Conservation (phyloP, 2,329 filamentous ascomycete species). For the Monosporascus sp. region DNA sequence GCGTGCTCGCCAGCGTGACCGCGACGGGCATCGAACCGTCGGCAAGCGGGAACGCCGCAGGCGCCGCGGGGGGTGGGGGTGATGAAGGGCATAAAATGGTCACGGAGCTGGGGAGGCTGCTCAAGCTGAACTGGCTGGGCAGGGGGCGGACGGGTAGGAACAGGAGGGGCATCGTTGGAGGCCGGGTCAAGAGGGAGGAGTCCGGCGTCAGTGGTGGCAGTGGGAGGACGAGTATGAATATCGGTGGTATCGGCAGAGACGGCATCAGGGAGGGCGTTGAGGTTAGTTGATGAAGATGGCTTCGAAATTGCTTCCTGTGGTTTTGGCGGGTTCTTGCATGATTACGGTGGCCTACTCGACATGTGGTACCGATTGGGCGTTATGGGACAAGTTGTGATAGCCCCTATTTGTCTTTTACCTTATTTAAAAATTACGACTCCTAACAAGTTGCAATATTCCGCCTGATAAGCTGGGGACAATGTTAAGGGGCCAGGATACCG, state of each 20-base stretch:
- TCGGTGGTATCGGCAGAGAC: constrained; percentile 9
- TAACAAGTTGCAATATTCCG: too few relatives aligned
- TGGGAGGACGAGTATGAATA: neutral
- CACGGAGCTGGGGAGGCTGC: constrained; percentile 73
- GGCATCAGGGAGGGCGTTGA: constrained; percentile 21
- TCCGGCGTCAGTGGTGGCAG: neutral
- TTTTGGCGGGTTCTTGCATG: too few relatives aligned
- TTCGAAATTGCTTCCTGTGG: too few relatives aligned
- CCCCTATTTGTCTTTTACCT: too few relatives aligned
- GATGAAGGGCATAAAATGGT: constrained; percentile 75
- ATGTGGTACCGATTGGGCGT: neutral
- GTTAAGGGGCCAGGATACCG: too few relatives aligned
- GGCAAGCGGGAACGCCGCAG: constrained; percentile 19
- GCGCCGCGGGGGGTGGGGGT: constrained; percentile 34
- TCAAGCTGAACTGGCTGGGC: constrained; percentile 97
- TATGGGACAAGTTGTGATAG: neutral
- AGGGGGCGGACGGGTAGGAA: constrained; percentile 85
- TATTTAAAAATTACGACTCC: too few relatives aligned
- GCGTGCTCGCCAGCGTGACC: constrained; percentile 70
- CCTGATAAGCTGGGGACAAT: too few relatives aligned
- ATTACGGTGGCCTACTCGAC: too few relatives aligned
- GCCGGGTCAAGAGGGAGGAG: constrained; percentile 45
- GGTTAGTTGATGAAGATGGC: constrained; percentile 12
- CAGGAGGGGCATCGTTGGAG: constrained; percentile 81
- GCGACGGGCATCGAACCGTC: constrained; percentile 16